Evolutionary conservation across 2,329 filamentous ascomycete genomes (phyloP).

Genomic region (Dendryphion nanum): DNA sequence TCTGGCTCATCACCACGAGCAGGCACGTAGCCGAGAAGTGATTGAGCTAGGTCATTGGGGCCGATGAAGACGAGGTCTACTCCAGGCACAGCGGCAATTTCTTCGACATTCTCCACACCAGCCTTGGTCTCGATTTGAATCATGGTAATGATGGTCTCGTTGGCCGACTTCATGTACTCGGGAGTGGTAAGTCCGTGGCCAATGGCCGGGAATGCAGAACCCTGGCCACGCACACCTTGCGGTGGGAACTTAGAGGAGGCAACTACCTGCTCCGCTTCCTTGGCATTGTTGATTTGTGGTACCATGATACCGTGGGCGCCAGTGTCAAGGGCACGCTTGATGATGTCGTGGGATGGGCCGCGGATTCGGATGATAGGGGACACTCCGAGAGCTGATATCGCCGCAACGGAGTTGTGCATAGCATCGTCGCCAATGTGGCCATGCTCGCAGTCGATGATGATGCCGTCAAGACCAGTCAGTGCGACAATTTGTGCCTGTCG

Average conservation of each 20-base stretch:
- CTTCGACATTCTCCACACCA: conserved; percentile 59
- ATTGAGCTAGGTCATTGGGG: conserved; percentile 60
- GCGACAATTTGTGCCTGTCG: conserved; percentile 57
- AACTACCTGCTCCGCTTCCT: conserved; percentile 46
- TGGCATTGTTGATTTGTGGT: conserved; percentile 55
- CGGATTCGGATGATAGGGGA: conserved; percentile 58
- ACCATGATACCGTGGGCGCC: conserved; percentile 60
- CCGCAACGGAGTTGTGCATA: conserved; percentile 59
- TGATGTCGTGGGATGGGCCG: conserved; percentile 46
- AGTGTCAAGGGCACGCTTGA: conserved; percentile 57
- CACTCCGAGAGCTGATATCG: conserved; percentile 55
- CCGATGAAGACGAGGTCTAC: conserved; percentile 66
- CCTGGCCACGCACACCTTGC: conserved; percentile 54
- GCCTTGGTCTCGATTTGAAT: conserved; percentile 68
- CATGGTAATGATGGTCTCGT: conserved; percentile 60
- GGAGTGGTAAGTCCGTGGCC: conserved; percentile 48
- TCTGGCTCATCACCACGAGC: conserved; percentile 56
- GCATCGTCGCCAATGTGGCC: conserved; percentile 55
- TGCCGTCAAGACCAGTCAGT: conserved; percentile 63
- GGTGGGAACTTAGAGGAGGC: conserved; percentile 58
- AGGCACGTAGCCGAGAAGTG: conserved; percentile 58
- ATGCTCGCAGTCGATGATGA: conserved; percentile 61
- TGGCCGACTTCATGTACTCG: conserved; percentile 58
- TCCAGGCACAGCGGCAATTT: conserved; percentile 60
- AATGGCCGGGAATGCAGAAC: conserved; percentile 55